phyloP scores from a whole-genome alignment of 2,329 filamentous ascomycete species.

The Colletotrichum shisoi region DNA sequence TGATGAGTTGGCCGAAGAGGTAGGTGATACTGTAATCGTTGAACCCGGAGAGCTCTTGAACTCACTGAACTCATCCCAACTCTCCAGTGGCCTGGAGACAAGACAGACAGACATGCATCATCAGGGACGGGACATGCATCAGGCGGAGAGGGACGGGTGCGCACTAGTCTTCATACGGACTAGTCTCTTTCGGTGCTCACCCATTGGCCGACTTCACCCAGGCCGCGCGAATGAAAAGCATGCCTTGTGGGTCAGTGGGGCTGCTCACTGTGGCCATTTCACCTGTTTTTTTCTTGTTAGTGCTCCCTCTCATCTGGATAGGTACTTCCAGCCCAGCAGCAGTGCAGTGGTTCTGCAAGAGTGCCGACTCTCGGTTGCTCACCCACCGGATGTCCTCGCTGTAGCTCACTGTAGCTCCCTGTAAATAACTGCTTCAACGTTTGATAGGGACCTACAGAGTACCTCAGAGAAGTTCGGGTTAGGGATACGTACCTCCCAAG shows the following conservation, averaged over 20 bases:
- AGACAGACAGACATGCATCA: conserved; percentile 30
- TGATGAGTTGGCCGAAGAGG: no score
- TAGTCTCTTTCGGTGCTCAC: not conserved
- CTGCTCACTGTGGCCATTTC: conserved; percentile 2
- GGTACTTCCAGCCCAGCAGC: no score
- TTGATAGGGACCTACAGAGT: not conserved
- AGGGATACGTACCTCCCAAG: conserved; percentile 5
- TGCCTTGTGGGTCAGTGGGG: conserved; percentile 11
- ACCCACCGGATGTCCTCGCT: not conserved
- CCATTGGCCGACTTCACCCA: conserved; percentile 21
- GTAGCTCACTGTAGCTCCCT: not conserved
- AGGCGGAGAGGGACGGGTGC: conserved; percentile 1
- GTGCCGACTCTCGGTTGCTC: no score
- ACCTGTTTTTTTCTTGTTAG: not conserved
- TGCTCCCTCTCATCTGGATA: no score
- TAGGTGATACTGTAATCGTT: not conserved
- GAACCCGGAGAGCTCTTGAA: not conserved
- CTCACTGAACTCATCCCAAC: no score
- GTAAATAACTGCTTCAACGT: no score
- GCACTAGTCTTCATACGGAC: conserved; percentile 10
- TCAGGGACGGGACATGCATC: conserved; percentile 30
- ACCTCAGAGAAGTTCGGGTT: no score
- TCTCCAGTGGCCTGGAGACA: no score
- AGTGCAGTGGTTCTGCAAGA: no score
- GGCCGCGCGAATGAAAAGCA: conserved; percentile 14